Evolutionary conservation across 2,329 filamentous ascomycete genomes (phyloP).

Genomic region (Volutella citrinella): DNA sequence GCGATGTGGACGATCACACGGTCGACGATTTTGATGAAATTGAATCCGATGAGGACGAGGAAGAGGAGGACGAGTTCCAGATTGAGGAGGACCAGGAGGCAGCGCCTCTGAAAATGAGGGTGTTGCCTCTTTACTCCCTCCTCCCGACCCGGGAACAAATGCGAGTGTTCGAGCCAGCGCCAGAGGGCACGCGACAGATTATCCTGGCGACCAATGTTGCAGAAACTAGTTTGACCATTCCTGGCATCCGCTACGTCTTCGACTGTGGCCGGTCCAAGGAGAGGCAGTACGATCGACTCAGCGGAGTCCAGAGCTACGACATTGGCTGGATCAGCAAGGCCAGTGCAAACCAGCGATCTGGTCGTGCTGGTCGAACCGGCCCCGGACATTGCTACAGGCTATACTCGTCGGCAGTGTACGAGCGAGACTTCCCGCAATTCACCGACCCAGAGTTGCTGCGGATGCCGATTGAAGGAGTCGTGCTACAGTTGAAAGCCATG

Average conservation of each 20-base stretch:
- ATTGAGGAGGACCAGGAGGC: constrained; percentile 61
- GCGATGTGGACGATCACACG: constrained; percentile 62
- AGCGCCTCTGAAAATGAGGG: constrained; percentile 71
- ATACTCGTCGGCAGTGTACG: constrained; percentile 92
- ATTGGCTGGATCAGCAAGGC: constrained; percentile 98
- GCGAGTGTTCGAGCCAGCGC: constrained; percentile 80
- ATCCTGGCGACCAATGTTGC: constrained; percentile 95
- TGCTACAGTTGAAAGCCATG: constrained; percentile 93
- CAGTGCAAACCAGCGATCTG: constrained; percentile 84
- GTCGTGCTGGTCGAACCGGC: constrained; percentile 91
- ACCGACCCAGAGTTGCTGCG: constrained; percentile 84
- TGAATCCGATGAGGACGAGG: constrained; percentile 55
- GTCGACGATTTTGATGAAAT: constrained; percentile 60
- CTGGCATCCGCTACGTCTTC: constrained; percentile 92
- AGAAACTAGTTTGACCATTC: constrained; percentile 95
- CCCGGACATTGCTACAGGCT: constrained; percentile 94
- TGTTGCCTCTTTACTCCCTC: constrained; percentile 91
- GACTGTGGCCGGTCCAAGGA: constrained; percentile 93
- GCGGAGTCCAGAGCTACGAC: constrained; percentile 92
- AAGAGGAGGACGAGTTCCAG: constrained; percentile 65
- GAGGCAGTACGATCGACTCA: constrained; percentile 80
- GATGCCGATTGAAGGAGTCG: constrained; percentile 89
- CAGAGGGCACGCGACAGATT: constrained; percentile 79
- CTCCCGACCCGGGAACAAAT: constrained; percentile 89
- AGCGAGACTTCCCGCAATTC: constrained; percentile 82